Conservation (phyloP, 257 asterid genomes). For the Vinca minor region DNA sequence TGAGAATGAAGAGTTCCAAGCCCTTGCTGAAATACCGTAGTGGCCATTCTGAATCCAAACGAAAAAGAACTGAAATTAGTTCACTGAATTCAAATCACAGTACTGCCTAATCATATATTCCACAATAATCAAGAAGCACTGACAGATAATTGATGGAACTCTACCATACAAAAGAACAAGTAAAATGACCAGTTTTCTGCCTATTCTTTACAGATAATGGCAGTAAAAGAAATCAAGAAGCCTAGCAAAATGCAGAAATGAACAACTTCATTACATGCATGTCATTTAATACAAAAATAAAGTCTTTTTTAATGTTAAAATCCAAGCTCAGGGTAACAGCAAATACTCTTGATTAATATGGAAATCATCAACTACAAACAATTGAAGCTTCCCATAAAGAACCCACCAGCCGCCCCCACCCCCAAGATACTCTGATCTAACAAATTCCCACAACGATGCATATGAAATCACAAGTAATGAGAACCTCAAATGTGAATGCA, state of each 20-base stretch:
- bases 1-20: slow-evolving; percentile 44
- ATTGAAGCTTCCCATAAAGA: not conserved
- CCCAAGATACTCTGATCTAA: slow-evolving; percentile 8
- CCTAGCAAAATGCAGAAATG: not conserved
- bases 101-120: not conserved
- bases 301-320: no score
- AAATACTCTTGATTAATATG: not conserved
- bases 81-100: not conserved
- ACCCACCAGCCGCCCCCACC: not conserved
- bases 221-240: not conserved
- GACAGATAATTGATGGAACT: no score
- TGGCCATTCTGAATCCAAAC: slow-evolving; percentile 53
- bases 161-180: not conserved
- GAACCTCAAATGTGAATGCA: not conserved
- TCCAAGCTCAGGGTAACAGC: not conserved
- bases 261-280: no score
- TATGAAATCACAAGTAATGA: not conserved
- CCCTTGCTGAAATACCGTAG: slow-evolving; percentile 49
- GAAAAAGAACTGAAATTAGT: not conserved
- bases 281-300: no score
- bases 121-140: slow-evolving; percentile 2
- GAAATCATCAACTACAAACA: not conserved
- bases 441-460: not conserved
- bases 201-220: no score
- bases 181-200: not conserved